A percentile compares a stretch with the other conserved stretches of the same genome.
Conservation (phyloP, 2,329 filamentous ascomycete species). For the Neofusicoccum cordaticola region DNA sequence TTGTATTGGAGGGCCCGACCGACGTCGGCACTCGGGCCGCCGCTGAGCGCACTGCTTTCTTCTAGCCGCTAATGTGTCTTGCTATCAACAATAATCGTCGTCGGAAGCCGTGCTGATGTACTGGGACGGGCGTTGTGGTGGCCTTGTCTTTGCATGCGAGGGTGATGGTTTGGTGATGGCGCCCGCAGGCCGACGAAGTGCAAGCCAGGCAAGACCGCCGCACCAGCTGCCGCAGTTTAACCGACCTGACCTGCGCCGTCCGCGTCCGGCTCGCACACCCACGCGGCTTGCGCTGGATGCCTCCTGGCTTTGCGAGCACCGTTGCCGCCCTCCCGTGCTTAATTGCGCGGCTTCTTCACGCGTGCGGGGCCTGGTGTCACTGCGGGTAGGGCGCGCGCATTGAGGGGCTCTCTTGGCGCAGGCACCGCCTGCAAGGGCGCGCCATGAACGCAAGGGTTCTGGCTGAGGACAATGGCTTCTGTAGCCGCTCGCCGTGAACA, state of each 20-base stretch:
- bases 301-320: neutral
- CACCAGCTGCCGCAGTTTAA: neutral
- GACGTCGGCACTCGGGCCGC: slow-evolving; percentile 17
- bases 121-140: slow-evolving; percentile 12
- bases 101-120: neutral
- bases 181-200: slow-evolving; percentile 13
- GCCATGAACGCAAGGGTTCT: neutral
- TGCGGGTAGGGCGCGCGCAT: neutral
- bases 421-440: slow-evolving; percentile 1
- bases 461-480: too few species aligned
- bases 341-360: neutral
- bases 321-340: neutral
- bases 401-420: slow-evolving; percentile 9
- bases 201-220: slow-evolving; percentile 12
- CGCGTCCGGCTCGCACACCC: neutral
- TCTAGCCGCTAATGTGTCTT: slow-evolving; percentile 19
- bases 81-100: slow-evolving; percentile 17
- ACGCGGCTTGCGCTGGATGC: neutral
- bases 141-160: slow-evolving; percentile 17
- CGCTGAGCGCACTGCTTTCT: slow-evolving; percentile 16
- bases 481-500: neutral
- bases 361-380: neutral
- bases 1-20: slow-evolving; percentile 13
- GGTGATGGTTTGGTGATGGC: slow-evolving; percentile 15
- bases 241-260: neutral